Evolutionary conservation across 2,329 filamentous ascomycete species (phyloP), one percentile per base, ranked within the genome.

Genomic region (Polytolypa hystricis): DNA sequence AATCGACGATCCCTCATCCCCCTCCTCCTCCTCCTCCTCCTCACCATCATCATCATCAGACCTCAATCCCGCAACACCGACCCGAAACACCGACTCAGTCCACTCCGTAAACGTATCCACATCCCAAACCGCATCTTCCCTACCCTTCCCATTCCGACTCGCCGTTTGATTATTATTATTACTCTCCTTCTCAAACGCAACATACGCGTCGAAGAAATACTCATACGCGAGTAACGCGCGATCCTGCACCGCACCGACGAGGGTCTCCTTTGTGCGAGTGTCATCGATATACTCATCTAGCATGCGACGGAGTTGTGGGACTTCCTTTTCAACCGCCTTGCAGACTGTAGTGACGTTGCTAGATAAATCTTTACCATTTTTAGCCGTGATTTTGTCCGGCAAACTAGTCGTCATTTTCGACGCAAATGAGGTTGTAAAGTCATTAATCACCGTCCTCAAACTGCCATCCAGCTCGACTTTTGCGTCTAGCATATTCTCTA

Each of bases 401-500:
- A 56, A 60, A 34, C 49, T 63, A 10, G 64, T 64, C 0, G 71
- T 74, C 64, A 81, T 79, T 29, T 69, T 64, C 0, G 54, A 54
- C 1, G 74, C 69, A 44, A 73, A 77, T 18, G 63, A 61, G 32
- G 64, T 67, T n/a, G 76, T 78, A 45, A 81, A 78, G 41, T 79
- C 74, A 39, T 75, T 78, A 52, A 81, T 81, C 2, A 74, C 73
- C 4, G 68, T 71, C 27, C 77, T 60, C 5, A 81, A 62, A 5
- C 71, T 64, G 1, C 72, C 74, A 45, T 81, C 77, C 0, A 81
- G 65, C 53, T 81, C 77, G 8, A 73, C 74, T 57, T 81, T 81
- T 14, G 77, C 77, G 50, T 81, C 77, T 11, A 81, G 66, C 77
- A 81, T 81, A 51, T 80, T 80, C 51, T 80, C 75, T 0, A 81